Evolutionary conservation across 352 stramenopile genomes (phyloP).

Genomic region (Phytophthora palmivora): DNA sequence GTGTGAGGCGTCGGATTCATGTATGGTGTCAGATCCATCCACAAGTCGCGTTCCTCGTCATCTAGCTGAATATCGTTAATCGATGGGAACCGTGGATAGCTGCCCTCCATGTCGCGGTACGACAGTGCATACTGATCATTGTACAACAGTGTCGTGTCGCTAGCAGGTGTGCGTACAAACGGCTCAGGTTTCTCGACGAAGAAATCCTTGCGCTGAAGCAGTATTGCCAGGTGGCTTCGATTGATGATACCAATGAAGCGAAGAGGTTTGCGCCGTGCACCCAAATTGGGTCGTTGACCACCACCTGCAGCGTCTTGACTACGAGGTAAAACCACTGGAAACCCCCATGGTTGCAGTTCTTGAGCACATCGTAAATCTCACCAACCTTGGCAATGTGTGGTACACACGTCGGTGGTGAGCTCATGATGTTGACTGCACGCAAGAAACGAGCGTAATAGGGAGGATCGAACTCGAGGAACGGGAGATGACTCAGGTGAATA

Average conservation of each 20-base stretch:
- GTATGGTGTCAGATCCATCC: slow-evolving; percentile 97
- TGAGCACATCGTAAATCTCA: slow-evolving; percentile 83
- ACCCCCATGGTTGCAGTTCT: slow-evolving; percentile 75
- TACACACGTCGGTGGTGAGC: slow-evolving; percentile 58
- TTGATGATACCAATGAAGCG: slow-evolving; percentile 83
- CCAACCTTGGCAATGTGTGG: slow-evolving; percentile 80
- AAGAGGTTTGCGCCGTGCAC: slow-evolving; percentile 38
- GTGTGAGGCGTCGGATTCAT: slow-evolving; percentile 97
- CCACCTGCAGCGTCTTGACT: slow-evolving; percentile 44
- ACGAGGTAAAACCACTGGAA: slow-evolving; percentile 74
- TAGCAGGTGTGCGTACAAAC: slow-evolving; percentile 79
- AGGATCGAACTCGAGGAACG: slow-evolving; percentile 97
- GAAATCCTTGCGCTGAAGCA: slow-evolving; percentile 89
- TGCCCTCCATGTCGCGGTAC: slow-evolving; percentile 86
- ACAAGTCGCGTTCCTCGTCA: slow-evolving; percentile 88
- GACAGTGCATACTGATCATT: slow-evolving; percentile 89
- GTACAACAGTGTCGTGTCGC: slow-evolving; percentile 84
- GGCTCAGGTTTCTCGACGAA: slow-evolving; percentile 78
- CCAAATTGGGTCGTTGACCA: slow-evolving; percentile 28
- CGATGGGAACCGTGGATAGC: slow-evolving; percentile 78
- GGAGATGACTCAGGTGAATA: slow-evolving; percentile 96
- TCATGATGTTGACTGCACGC: slow-evolving; percentile 86
- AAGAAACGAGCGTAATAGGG: slow-evolving; percentile 84
- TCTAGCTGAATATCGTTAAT: slow-evolving; percentile 92
- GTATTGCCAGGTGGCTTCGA: slow-evolving; percentile 75